Conservation (phyloP, 2,329 filamentous ascomycete genomes). For the Xylaria sp. region DNA sequence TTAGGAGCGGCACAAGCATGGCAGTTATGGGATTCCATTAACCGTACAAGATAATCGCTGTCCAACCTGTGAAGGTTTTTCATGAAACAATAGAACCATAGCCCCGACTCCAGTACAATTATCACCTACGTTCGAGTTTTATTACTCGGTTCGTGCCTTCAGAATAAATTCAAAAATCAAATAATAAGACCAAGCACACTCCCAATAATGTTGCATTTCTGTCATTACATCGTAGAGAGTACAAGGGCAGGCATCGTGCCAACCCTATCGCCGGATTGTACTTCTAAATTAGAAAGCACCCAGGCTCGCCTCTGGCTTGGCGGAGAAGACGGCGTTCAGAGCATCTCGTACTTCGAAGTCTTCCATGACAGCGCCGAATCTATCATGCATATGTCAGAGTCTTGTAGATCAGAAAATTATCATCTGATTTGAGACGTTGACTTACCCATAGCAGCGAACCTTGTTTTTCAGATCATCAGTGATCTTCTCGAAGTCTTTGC, state of each 20-base stretch:
- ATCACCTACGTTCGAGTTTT: slow-evolving; percentile 20
- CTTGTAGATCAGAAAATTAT: neutral
- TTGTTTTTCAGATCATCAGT: slow-evolving; percentile 81
- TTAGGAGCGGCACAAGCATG: neutral
- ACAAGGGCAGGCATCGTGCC: slow-evolving; percentile 23
- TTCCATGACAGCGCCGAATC: slow-evolving; percentile 72
- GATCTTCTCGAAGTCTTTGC: slow-evolving; percentile 76
- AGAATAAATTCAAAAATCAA: neutral
- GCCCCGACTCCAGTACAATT: slow-evolving; percentile 23
- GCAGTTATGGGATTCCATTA: slow-evolving; percentile 11
- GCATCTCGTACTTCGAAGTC: slow-evolving; percentile 81
- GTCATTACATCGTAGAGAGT: slow-evolving; percentile 38
- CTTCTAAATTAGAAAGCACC: slow-evolving; percentile 37
- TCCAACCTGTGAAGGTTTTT: slow-evolving; percentile 8
- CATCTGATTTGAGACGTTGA: neutral
- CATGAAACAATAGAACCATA: slow-evolving; percentile 6
- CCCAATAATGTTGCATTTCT: slow-evolving; percentile 26
- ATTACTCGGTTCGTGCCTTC: slow-evolving; percentile 13
- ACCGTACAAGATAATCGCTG: neutral
- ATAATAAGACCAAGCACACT: slow-evolving; percentile 8
- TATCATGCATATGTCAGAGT: slow-evolving; percentile 46
- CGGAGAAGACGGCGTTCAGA: slow-evolving; percentile 74
- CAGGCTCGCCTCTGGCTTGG: slow-evolving; percentile 58
- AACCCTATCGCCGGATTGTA: slow-evolving; percentile 15
- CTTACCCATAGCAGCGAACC: slow-evolving; percentile 91